Percentiles rank a stretch among this genome's conserved stretches.
Conservation (phyloP, 768 basidiomycete genomes). For the Kwoniella mangroviensis region DNA sequence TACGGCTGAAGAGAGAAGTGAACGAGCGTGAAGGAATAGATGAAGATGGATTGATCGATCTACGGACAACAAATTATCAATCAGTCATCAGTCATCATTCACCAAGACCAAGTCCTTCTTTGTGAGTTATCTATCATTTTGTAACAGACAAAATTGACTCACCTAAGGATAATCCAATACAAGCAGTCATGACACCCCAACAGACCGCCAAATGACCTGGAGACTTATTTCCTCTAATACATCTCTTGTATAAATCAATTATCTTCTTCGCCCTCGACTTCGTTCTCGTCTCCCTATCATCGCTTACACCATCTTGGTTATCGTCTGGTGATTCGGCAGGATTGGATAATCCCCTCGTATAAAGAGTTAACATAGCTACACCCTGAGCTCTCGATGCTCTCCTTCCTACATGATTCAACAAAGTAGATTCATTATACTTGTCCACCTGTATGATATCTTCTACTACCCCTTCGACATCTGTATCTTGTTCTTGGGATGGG, state of each 20-base stretch:
- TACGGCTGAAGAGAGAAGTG: constrained; percentile 87
- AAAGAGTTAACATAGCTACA: constrained; percentile 86
- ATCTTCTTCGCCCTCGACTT: constrained; percentile 55
- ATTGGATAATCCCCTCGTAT: constrained; percentile 75
- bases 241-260: constrained; percentile 72
- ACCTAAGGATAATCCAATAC: constrained; percentile 76
- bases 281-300: constrained; percentile 39
- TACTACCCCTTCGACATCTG: constrained; percentile 29
- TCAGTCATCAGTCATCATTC: neutral
- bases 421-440: constrained; percentile 77
- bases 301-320: constrained; percentile 40
- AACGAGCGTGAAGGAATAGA: constrained; percentile 88
- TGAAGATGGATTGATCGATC: constrained; percentile 84
- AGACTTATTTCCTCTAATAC: constrained; percentile 68
- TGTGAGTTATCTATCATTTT: neutral
- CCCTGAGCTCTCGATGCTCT: constrained; percentile 91
- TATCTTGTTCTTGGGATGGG: constrained; percentile 1
- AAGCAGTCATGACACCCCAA: constrained; percentile 84
- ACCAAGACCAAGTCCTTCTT: no score
- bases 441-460: constrained; percentile 67
- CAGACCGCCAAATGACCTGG: constrained; percentile 86
- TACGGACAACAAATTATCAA: constrained; percentile 53
- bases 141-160: constrained; percentile 21
- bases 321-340: constrained; percentile 58
- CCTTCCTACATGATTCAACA: constrained; percentile 84